Evolutionary conservation across 139 green algal species (phyloP).

Genomic region (Chlamydomonas sp.): DNA sequence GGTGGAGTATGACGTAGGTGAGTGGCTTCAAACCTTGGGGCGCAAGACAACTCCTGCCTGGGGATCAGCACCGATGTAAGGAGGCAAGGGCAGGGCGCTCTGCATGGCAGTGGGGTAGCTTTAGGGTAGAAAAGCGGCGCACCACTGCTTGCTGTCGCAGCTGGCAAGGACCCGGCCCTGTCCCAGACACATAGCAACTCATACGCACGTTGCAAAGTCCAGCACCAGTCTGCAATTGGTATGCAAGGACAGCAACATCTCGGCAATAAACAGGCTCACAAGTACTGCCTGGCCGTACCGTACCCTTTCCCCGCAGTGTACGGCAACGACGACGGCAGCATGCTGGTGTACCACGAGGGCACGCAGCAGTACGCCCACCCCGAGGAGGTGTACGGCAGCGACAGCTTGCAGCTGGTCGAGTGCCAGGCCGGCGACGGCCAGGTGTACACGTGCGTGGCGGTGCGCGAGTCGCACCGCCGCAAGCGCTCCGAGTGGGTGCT

Average conservation of each 20-base stretch:
- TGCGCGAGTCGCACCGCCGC: not conserved
- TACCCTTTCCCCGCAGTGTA: not conserved
- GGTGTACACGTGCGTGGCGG: constrained; percentile 4
- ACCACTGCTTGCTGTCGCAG: too few relatives aligned
- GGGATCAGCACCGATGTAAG: too few relatives aligned
- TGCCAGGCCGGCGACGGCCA: not conserved
- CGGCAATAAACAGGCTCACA: not conserved
- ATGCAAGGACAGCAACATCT: not conserved
- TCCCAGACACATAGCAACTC: too few relatives aligned
- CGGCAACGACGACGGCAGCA: not conserved
- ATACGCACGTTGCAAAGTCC: too few relatives aligned
- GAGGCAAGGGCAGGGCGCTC: too few relatives aligned
- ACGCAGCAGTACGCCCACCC: not conserved
- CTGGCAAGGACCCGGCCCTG: too few relatives aligned
- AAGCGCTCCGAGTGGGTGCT: too few relatives aligned
- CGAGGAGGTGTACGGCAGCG: not conserved
- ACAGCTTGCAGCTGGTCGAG: not conserved
- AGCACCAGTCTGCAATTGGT: too few relatives aligned
- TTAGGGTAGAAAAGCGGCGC: too few relatives aligned
- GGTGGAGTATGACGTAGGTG: constrained; percentile 5
- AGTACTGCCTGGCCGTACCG: not conserved
- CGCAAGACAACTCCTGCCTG: too few relatives aligned
- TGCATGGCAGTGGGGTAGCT: too few relatives aligned
- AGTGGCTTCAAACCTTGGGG: not conserved
- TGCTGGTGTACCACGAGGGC: not conserved